These are phyloP conservation scores for Lippia alba DNA, from an alignment of 305 asterid species.

Conservation along the genomic window DNA sequence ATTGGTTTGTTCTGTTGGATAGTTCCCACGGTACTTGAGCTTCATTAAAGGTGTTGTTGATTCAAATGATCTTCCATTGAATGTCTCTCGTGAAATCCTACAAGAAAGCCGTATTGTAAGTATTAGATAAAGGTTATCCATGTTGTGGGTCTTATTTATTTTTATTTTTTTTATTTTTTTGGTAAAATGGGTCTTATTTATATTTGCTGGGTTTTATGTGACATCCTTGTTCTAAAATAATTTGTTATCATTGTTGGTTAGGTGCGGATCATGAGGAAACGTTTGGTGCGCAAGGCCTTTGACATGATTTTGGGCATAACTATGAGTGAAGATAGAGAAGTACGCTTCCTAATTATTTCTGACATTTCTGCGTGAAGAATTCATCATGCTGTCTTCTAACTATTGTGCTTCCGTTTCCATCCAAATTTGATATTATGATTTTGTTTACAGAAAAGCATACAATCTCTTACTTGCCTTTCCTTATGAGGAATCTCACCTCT, in stretches of 20 bases:
- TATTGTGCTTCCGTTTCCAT: slow-evolving; percentile 20
- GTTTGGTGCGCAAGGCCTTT: slow-evolving; percentile 98
- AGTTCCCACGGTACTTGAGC: slow-evolving; percentile 98
- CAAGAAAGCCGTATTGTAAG: slow-evolving; percentile 99
- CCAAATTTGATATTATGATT: slow-evolving; percentile 16
- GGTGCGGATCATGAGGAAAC: slow-evolving; percentile 97
- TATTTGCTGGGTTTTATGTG: background rate
- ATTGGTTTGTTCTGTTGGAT: slow-evolving; percentile 34
- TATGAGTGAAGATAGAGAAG: slow-evolving; percentile 84
- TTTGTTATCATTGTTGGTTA: slow-evolving; percentile 35
- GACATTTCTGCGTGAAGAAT: background rate
- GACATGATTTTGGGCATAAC: slow-evolving; percentile 96
- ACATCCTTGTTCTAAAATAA: slow-evolving; percentile 17
- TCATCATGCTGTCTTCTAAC: slow-evolving; percentile 4
- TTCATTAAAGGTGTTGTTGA: slow-evolving; percentile 97
- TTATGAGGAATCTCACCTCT: slow-evolving; percentile 14
- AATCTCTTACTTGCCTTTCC: slow-evolving; percentile 7
- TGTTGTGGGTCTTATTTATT: background rate
- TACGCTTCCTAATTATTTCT: slow-evolving; percentile 38
- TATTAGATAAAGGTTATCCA: slow-evolving; percentile 10
- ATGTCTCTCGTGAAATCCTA: slow-evolving; percentile 96
- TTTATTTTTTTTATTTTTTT: too few relatives aligned
- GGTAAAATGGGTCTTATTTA: slow-evolving; percentile 7
- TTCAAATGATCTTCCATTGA: slow-evolving; percentile 95
- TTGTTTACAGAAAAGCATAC: slow-evolving; percentile 2